Conservation (phyloP, 1,284 basidiomycete genomes). For the Limonomyces culmigenus region DNA sequence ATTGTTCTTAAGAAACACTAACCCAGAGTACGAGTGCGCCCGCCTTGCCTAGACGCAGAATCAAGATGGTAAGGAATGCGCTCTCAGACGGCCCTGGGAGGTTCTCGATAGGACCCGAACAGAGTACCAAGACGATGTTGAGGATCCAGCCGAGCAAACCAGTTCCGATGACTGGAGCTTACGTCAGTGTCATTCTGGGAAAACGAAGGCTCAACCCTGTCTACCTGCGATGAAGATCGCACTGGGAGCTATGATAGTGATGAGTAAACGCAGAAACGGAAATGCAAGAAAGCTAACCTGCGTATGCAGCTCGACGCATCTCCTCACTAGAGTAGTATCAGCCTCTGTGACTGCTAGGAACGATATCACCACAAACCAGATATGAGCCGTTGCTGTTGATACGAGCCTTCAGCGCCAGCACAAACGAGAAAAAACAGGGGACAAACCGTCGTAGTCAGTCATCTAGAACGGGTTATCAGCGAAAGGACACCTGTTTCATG, state of each 20-base stretch:
- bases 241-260: constrained; percentile 50
- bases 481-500: too few species aligned
- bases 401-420: too few species aligned
- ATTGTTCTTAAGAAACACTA: constrained; percentile 9
- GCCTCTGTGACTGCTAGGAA: too few species aligned
- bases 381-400: constrained; percentile 81
- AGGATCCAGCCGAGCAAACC: constrained; percentile 72
- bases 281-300: constrained; percentile 28
- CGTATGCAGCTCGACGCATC: constrained; percentile 76
- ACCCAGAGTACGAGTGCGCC: constrained; percentile 68
- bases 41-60: constrained; percentile 50
- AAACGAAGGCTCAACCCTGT: too few species aligned
- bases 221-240: constrained; percentile 85
- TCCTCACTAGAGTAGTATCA: too few species aligned
- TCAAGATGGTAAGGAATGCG: constrained; percentile 65
- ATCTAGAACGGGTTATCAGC: too few species aligned
- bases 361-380: too few species aligned
- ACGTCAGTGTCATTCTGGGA: too few species aligned
- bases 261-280: constrained; percentile 2
- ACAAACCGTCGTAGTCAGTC: constrained; percentile 56
- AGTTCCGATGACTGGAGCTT: constrained; percentile 77
- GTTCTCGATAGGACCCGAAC: constrained; percentile 49
- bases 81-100: constrained; percentile 50
- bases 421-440: too few species aligned
- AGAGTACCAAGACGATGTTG: constrained; percentile 72